These are phyloP conservation scores for Podospora sp. DNA, from an alignment of 495 filamentous ascomycete genomes.

Conservation along the genomic window DNA sequence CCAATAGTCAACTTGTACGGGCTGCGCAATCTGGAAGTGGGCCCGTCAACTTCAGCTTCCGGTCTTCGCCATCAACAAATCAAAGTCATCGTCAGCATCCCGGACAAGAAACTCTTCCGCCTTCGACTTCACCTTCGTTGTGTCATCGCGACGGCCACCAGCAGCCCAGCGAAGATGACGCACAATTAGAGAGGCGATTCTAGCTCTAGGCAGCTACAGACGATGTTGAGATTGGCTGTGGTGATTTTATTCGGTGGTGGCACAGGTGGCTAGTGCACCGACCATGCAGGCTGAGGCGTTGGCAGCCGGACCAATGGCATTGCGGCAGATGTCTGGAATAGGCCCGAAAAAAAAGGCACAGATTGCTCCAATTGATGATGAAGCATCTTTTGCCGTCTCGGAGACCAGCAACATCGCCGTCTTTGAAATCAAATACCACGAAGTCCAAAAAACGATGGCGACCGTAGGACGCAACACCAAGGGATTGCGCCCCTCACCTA, in stretches of 20 bases:
- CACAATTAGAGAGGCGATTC: slow-evolving; percentile 3
- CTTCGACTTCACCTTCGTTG: not conserved
- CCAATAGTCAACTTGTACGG: no score
- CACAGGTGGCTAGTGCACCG: slow-evolving; percentile 14
- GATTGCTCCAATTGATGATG: not conserved
- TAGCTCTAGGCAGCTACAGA: slow-evolving; percentile 20
- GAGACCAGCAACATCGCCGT: not conserved
- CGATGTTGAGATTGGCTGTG: slow-evolving; percentile 10
- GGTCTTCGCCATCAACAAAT: not conserved
- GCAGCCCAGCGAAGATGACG: not conserved
- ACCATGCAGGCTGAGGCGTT: slow-evolving; percentile 11
- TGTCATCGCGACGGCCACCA: not conserved
- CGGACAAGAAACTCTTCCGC: not conserved
- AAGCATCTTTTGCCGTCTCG: not conserved
- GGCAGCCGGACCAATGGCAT: slow-evolving; percentile 1
- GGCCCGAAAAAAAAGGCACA: slow-evolving; percentile 23
- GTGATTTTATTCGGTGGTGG: slow-evolving; percentile 4
- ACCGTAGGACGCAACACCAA: not conserved
- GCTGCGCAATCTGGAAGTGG: no score
- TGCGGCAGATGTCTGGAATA: slow-evolving; percentile 10
- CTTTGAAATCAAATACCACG: not conserved
- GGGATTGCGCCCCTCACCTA: not conserved
- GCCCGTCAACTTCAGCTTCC: not conserved
- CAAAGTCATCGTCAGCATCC: not conserved
- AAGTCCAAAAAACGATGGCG: not conserved